Conservation (phyloP, 805 yeast species). For the Metschnikowia noctiluminum region DNA sequence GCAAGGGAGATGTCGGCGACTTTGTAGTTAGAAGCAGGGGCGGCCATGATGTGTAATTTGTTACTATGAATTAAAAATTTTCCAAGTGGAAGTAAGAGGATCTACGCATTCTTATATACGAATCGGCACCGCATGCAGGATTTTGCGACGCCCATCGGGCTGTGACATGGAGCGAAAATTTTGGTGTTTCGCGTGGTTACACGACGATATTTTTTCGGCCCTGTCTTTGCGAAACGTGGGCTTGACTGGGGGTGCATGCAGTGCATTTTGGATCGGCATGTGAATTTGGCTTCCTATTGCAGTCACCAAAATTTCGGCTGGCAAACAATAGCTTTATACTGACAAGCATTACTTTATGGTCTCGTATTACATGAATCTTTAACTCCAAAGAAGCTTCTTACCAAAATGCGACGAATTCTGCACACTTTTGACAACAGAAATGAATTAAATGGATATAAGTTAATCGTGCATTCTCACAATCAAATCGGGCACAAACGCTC, state of each 20-base stretch:
- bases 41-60: conserved; percentile 25
- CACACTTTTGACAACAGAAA: too few relatives aligned
- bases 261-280: not conserved
- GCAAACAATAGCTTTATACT: too few relatives aligned
- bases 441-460: too few relatives aligned
- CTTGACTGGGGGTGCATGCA: not conserved
- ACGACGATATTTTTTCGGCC: not conserved
- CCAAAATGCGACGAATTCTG: too few relatives aligned
- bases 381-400: too few relatives aligned
- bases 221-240: conserved; percentile 4
- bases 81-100: not conserved
- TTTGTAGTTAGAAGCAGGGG: conserved; percentile 67
- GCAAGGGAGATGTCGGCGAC: conserved; percentile 98
- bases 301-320: not conserved
- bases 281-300: not conserved
- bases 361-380: too few relatives aligned
- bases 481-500: too few relatives aligned
- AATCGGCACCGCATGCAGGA: not conserved
- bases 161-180: not conserved
- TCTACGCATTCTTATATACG: conserved; percentile 3
- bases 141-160: conserved; percentile 1
- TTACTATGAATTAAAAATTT: not conserved
- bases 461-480: too few relatives aligned
- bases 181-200: not conserved
- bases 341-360: too few relatives aligned